Percentiles rank a stretch among this genome's conserved stretches.
Conservation (phyloP, 371 early-diverging fungal genomes). For the Lichtheimia ornata region DNA sequence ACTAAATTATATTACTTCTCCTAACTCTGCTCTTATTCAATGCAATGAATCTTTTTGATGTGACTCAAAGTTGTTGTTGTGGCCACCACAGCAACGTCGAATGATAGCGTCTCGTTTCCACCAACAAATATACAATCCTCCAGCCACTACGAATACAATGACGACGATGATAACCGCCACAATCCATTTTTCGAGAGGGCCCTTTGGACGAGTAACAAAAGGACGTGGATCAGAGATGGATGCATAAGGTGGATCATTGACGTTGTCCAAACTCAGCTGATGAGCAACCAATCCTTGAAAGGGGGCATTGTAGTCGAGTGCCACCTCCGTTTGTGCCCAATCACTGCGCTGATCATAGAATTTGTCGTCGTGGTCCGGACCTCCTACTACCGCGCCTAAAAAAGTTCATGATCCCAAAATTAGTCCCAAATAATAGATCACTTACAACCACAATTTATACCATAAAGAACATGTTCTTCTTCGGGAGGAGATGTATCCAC, state of each 20-base stretch:
- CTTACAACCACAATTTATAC: too few species aligned
- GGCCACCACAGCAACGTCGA: too few species aligned
- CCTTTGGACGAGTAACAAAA: slow-evolving; percentile 9
- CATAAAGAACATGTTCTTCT: slow-evolving; percentile 48
- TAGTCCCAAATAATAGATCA: too few species aligned
- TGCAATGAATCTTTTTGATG: too few species aligned
- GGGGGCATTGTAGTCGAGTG: slow-evolving; percentile 69
- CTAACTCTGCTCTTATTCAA: too few species aligned
- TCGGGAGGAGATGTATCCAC: slow-evolving; percentile 45
- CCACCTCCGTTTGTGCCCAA: slow-evolving; percentile 58
- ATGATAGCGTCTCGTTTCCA: slow-evolving; percentile 1
- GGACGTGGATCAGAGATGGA: slow-evolving; percentile 42
- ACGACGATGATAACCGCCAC: slow-evolving; percentile 52
- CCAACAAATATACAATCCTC: slow-evolving; percentile 13
- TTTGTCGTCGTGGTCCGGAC: slow-evolving; percentile 57
- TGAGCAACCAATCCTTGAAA: slow-evolving; percentile 63
- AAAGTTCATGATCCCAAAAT: too few species aligned
- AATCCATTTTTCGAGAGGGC: slow-evolving; percentile 32
- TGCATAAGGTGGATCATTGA: slow-evolving; percentile 56
- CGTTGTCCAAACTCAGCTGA: slow-evolving; percentile 45
- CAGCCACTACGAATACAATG: slow-evolving; percentile 22
- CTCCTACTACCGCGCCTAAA: slow-evolving; percentile 58
- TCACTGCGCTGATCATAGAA: slow-evolving; percentile 58
- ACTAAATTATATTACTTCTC: too few species aligned
- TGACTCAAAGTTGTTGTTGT: too few species aligned